These are phyloP conservation scores for Hanseniaspora osmophila DNA, from an alignment of 805 yeast species.

Conservation along the genomic window DNA sequence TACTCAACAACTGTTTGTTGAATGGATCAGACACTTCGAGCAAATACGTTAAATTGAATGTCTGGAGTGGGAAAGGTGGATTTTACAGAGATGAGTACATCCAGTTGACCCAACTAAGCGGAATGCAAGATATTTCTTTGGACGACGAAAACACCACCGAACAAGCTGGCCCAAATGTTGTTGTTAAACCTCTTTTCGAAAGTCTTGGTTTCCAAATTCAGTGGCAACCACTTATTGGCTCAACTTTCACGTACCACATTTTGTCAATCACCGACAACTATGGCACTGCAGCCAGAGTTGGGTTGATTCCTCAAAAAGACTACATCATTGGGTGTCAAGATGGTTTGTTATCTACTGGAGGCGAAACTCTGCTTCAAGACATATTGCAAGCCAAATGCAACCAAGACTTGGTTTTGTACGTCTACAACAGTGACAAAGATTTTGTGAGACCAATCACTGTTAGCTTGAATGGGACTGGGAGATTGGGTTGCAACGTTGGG, in stretches of 20 bases:
- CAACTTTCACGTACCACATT: conserved; percentile 81
- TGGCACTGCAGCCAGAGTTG: conserved; percentile 69
- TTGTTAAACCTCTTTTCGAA: conserved; percentile 22
- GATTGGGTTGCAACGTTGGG: conserved; percentile 89
- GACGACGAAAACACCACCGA: conserved; percentile 14
- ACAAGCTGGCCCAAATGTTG: conserved; percentile 10
- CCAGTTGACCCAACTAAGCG: conserved; percentile 19
- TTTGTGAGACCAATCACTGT: conserved; percentile 77
- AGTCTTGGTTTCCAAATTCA: conserved; percentile 57
- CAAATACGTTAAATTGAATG: conserved; percentile 36
- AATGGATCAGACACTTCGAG: conserved; percentile 8
- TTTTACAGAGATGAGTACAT: conserved; percentile 28
- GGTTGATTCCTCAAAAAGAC: conserved; percentile 72
- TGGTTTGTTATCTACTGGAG: conserved; percentile 75
- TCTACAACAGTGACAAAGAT: conserved; percentile 80
- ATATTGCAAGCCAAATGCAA: conserved; percentile 42
- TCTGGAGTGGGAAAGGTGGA: conserved; percentile 87
- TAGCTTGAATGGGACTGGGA: conserved; percentile 67
- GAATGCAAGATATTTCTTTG: conserved; percentile 18
- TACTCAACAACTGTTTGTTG: conserved; percentile 8
- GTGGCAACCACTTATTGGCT: conserved; percentile 59
- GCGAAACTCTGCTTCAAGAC: conserved; percentile 63
- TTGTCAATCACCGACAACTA: conserved; percentile 55
- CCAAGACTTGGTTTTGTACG: conserved; percentile 42
- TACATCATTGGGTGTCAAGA: conserved; percentile 80